Conservation (phyloP, 768 basidiomycete species). For the Tylopilus vinaceipallidus region DNA sequence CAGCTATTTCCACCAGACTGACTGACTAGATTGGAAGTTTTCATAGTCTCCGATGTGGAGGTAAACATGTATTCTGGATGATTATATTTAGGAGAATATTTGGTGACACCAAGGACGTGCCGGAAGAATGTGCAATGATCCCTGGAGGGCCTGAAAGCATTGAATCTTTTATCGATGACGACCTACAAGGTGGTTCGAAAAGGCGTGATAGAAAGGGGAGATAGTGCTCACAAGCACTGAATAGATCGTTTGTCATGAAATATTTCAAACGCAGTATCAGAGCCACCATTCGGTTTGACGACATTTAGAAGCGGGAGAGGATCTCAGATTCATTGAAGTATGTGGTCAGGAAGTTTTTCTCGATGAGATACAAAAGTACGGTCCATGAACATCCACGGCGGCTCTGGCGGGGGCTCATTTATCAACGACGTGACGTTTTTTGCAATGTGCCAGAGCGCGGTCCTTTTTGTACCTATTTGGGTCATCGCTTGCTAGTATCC, state of each 20-base stretch:
- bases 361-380: too few relatives aligned
- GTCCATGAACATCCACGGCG: too few relatives aligned
- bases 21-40: conserved; percentile 8
- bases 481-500: too few relatives aligned
- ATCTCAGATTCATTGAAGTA: too few relatives aligned
- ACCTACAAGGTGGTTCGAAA: conserved; percentile 20
- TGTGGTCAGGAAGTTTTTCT: too few relatives aligned
- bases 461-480: too few relatives aligned
- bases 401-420: too few relatives aligned
- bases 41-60: conserved; percentile 12
- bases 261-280: background rate
- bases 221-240: conserved; percentile 18
- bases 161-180: conserved; percentile 18
- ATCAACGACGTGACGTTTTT: too few relatives aligned
- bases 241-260: conserved; percentile 18
- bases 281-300: too few relatives aligned
- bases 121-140: conserved; percentile 22
- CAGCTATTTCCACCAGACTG: conserved; percentile 15
- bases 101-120: conserved; percentile 16
- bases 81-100: conserved; percentile 21
- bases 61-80: conserved; percentile 22
- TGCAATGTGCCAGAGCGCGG: too few relatives aligned
- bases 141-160: conserved; percentile 23
- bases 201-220: conserved; percentile 20
- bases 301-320: too few relatives aligned